phyloP scores from a whole-genome alignment of 768 basidiomycete species.

The Russula abietina region DNA sequence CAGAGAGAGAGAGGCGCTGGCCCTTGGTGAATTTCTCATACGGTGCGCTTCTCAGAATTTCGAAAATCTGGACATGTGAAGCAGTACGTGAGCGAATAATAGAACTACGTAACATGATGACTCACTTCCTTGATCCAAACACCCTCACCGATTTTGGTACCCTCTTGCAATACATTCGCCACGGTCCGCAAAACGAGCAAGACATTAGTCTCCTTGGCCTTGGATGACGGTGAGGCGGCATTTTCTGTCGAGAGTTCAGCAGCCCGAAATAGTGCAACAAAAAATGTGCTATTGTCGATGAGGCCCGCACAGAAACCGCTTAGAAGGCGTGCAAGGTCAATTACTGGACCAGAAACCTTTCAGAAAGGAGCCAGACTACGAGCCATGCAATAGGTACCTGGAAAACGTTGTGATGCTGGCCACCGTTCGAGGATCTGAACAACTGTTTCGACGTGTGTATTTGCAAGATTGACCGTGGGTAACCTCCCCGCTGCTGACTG shows the following conservation, averaged over 20 bases:
- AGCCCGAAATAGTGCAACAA: slow-evolving; percentile 58
- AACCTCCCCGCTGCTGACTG: slow-evolving; percentile 37
- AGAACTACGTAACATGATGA: neutral
- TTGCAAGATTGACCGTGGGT: slow-evolving; percentile 35
- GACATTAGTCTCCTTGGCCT: slow-evolving; percentile 78
- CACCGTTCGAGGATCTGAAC: slow-evolving; percentile 64
- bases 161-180: slow-evolving; percentile 71
- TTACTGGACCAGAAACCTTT: slow-evolving; percentile 42
- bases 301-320: slow-evolving; percentile 55
- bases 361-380: neutral
- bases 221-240: slow-evolving; percentile 52
- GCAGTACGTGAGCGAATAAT: neutral
- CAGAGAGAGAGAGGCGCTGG: slow-evolving; percentile 72
- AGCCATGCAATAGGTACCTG: slow-evolving; percentile 39
- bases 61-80: slow-evolving; percentile 45
- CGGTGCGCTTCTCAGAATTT: slow-evolving; percentile 43
- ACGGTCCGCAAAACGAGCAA: slow-evolving; percentile 73
- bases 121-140: slow-evolving; percentile 50
- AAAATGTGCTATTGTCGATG: slow-evolving; percentile 46
- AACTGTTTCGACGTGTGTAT: slow-evolving; percentile 55
- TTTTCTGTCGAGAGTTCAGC: slow-evolving; percentile 55
- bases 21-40: slow-evolving; percentile 57
- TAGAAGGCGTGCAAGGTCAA: slow-evolving; percentile 79
- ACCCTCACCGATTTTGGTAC: slow-evolving; percentile 37
- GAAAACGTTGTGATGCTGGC: slow-evolving; percentile 68